Conservation (phyloP, 2,329 filamentous ascomycete genomes). For the Trichophaea hybrida region DNA sequence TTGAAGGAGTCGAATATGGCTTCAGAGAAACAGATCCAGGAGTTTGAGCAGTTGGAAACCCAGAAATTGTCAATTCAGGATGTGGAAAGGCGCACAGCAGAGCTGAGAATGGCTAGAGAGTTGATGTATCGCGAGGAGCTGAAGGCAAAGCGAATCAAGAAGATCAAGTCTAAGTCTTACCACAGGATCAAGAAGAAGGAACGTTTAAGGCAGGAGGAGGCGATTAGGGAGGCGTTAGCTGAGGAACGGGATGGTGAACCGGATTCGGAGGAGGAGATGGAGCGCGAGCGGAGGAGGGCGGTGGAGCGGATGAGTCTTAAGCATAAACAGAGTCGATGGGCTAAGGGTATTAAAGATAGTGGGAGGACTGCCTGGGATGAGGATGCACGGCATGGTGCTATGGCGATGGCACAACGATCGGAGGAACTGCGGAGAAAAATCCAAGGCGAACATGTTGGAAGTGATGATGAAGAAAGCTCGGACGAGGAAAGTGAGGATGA, state of each 20-base stretch:
- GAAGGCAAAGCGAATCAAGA: conserved; percentile 83
- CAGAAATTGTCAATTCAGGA: conserved; percentile 60
- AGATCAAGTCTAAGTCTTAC: conserved; percentile 97
- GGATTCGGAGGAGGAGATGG: conserved; percentile 50
- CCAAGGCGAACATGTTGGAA: conserved; percentile 49
- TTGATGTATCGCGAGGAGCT: conserved; percentile 78
- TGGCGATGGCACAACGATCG: conserved; percentile 67
- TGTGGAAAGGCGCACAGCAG: conserved; percentile 54
- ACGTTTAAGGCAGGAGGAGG: conserved; percentile 43
- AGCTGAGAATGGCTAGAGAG: conserved; percentile 68
- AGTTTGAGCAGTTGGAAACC: conserved; percentile 53
- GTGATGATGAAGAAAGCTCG: conserved; percentile 30
- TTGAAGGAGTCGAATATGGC: conserved; percentile 65
- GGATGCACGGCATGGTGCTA: conserved; percentile 60
- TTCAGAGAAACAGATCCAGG: conserved; percentile 50
- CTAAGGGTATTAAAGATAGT: conserved; percentile 64
- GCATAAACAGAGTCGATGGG: conserved; percentile 83
- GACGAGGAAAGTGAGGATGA: conserved; percentile 38
- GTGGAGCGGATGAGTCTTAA: conserved; percentile 73
- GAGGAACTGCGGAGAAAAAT: conserved; percentile 70
- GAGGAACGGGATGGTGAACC: conserved; percentile 45
- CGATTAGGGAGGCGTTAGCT: conserved; percentile 42
- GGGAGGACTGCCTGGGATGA: conserved; percentile 80
- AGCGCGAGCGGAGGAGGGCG: conserved; percentile 58
- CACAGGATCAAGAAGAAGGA: conserved; percentile 81